phyloP scores from a whole-genome alignment of 352 stramenopile species.

The Globisporangium cederbergense region DNA sequence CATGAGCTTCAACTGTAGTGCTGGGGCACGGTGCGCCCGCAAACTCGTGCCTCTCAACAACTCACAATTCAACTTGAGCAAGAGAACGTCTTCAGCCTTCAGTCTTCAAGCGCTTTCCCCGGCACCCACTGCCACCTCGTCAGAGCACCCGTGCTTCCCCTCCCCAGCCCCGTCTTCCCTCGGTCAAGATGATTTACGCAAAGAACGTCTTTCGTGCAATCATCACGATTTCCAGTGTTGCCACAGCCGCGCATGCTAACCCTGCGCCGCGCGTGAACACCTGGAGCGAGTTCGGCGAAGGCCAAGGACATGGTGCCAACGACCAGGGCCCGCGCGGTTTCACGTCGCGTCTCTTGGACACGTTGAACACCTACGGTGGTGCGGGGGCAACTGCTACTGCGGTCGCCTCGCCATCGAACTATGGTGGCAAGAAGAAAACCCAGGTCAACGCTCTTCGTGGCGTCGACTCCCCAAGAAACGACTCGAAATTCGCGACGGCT shows the following conservation, averaged over 20 bases:
- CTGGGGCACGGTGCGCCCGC: not conserved
- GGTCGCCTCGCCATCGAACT: slow-evolving; percentile 39
- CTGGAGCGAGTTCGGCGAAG: slow-evolving; percentile 16
- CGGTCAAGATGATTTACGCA: slow-evolving; percentile 52
- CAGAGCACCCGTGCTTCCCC: slow-evolving; percentile 22
- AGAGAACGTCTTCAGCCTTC: slow-evolving; percentile 22
- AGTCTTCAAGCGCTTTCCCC: slow-evolving; percentile 18
- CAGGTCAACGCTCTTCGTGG: slow-evolving; percentile 28
- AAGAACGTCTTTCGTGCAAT: slow-evolving; percentile 54
- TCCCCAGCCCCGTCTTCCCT: slow-evolving; percentile 19
- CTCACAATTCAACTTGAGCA: slow-evolving; percentile 24
- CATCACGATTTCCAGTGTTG: slow-evolving; percentile 51
- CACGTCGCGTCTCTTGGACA: slow-evolving; percentile 23
- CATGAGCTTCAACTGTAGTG: not conserved
- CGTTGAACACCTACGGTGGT: slow-evolving; percentile 27
- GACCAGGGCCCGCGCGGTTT: slow-evolving; percentile 11
- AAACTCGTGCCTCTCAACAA: not conserved
- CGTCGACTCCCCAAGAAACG: slow-evolving; percentile 33
- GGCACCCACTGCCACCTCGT: slow-evolving; percentile 15
- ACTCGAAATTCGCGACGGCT: slow-evolving; percentile 36
- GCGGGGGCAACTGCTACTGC: slow-evolving; percentile 11
- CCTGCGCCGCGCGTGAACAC: slow-evolving; percentile 19
- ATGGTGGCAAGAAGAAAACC: slow-evolving; percentile 28
- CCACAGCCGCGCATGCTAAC: slow-evolving; percentile 30
- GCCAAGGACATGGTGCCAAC: slow-evolving; percentile 24